These are phyloP conservation scores for Diplodia sapinea DNA, from an alignment of 2,329 filamentous ascomycete genomes.

Conservation along the genomic window DNA sequence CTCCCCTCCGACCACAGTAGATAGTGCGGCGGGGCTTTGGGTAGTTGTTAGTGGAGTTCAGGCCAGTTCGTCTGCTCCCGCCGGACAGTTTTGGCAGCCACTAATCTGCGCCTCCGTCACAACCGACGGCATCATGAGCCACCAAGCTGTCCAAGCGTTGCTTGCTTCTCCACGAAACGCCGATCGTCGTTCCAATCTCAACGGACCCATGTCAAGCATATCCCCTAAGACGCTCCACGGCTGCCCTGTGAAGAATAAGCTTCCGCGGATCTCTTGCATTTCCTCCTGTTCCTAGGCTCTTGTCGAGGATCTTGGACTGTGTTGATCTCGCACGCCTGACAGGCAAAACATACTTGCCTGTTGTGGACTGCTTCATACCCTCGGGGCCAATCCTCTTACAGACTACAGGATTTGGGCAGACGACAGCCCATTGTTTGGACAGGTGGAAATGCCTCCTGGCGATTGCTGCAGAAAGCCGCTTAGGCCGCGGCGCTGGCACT, in stretches of 20 bases:
- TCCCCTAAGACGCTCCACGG: too few relatives aligned
- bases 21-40: not conserved
- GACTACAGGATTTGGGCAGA: not conserved
- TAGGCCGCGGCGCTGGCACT: not conserved
- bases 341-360: not conserved
- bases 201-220: not conserved
- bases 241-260: not conserved
- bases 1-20: too few relatives aligned
- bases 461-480: not conserved
- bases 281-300: not conserved
- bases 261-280: not conserved
- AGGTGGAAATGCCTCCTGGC: not conserved
- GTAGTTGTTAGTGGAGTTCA: not conserved
- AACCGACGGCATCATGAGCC: not conserved
- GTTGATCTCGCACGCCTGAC: not conserved
- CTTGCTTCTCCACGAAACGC: not conserved
- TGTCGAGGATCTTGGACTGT: not conserved
- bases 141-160: not conserved
- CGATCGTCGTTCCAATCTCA: not conserved
- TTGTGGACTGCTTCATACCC: not conserved
- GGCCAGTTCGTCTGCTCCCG: not conserved
- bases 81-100: not conserved
- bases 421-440: not conserved
- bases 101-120: not conserved
- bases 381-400: not conserved